A percentile compares a stretch with the other conserved stretches of the same genome.
Evolutionary conservation across 805 yeast genomes (phyloP).

Genomic region (Candida maesae): DNA sequence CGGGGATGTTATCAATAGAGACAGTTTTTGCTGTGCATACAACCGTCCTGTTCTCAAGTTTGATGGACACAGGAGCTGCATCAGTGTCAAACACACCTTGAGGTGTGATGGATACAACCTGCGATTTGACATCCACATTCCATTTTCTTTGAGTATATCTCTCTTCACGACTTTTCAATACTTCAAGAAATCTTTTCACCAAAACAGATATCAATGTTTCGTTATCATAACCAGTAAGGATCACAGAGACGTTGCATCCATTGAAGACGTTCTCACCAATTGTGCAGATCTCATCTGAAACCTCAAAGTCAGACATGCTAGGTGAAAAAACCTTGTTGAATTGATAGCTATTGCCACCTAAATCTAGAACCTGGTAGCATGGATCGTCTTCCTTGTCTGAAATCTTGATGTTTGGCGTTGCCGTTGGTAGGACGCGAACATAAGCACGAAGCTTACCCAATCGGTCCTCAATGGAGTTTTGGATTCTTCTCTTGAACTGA

Average conservation of each 20-base stretch:
- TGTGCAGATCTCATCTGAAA: conserved; percentile 6
- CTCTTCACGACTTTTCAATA: conserved; percentile 7
- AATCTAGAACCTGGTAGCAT: neutral
- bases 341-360: neutral
- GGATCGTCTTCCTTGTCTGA: conserved; percentile 5
- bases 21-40: neutral
- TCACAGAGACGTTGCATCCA: conserved; percentile 16
- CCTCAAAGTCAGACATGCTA: neutral
- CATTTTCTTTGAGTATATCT: conserved; percentile 12
- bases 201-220: neutral
- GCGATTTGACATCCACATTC: conserved; percentile 12
- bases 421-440: conserved; percentile 4
- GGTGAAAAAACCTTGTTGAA: conserved; percentile 11
- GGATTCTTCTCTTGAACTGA: conserved; percentile 39
- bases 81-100: conserved; percentile 14
- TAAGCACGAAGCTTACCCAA: conserved; percentile 31
- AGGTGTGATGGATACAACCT: conserved; percentile 12
- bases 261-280: conserved; percentile 10
- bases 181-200: neutral
- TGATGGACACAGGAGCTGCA: conserved; percentile 5
- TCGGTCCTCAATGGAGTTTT: conserved; percentile 44
- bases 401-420: neutral
- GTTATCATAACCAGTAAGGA: conserved; percentile 10
- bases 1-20: neutral
- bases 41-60: conserved; percentile 16